phyloP scores from a whole-genome alignment of 495 filamentous ascomycete genomes.

The Lichina pygmaea region DNA sequence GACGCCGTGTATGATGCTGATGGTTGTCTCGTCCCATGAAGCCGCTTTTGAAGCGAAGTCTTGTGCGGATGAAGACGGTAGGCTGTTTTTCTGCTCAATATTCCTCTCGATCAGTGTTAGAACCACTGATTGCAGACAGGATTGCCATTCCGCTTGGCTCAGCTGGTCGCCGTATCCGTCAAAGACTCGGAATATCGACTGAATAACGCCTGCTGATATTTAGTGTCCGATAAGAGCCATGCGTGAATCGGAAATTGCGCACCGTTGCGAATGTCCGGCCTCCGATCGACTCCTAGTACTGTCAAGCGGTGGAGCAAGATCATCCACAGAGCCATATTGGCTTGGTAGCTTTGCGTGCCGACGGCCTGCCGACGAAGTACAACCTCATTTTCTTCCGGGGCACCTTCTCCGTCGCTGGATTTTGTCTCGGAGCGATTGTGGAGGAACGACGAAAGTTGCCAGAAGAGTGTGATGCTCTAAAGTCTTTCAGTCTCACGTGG shows the following conservation, averaged over 20 bases:
- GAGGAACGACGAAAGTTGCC: conserved; percentile 78
- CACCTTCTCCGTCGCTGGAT: too few relatives aligned
- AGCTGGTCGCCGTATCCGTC: conserved; percentile 71
- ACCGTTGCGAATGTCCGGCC: conserved; percentile 76
- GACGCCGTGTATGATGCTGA: conserved; percentile 42
- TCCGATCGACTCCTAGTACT: conserved; percentile 44
- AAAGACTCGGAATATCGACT: conserved; percentile 75
- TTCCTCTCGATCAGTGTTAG: conserved; percentile 40
- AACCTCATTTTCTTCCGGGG: too few relatives aligned
- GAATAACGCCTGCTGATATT: conserved; percentile 31
- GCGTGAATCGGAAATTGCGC: conserved; percentile 6
- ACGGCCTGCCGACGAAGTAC: too few relatives aligned
- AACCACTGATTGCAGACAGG: conserved; percentile 56
- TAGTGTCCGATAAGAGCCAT: neutral
- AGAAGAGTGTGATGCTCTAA: conserved; percentile 75
- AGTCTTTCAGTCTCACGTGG: neutral
- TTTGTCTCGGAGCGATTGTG: conserved; percentile 7
- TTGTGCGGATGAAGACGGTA: neutral
- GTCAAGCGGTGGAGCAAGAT: conserved; percentile 54
- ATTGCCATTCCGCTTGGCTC: conserved; percentile 50
- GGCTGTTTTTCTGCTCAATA: conserved; percentile 8
- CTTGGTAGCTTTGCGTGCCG: conserved; percentile 12
- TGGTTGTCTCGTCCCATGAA: conserved; percentile 48
- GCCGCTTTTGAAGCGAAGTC: neutral
- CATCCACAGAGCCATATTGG: conserved; percentile 53